Evolutionary conservation across 202 grass and related monocot species (phyloP), one percentile per base, ranked within the genome.

Genomic region (Zizania palustris): DNA sequence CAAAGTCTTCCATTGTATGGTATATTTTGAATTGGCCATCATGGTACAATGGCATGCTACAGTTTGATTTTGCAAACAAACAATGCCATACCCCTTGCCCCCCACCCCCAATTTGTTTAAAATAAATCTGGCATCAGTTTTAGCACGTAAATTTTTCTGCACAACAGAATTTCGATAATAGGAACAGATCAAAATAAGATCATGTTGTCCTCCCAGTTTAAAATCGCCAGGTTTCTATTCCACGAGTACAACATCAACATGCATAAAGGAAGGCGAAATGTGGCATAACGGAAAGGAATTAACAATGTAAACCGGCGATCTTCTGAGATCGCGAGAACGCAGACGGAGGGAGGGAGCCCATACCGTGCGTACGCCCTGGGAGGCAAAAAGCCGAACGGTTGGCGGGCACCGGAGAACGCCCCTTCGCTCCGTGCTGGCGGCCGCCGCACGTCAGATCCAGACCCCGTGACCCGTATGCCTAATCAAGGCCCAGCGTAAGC

Each of bases 361-460:
- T 60, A 76, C 80, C 12, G 10, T 18, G 4, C 35, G 15, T n/a
- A 6, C 49, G 6, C 20, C 57, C 35, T 13, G 14, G 10, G 40
- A 62, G 44, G 68, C 60, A 84, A 69, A 87, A 63, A 6, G 72
- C n/a, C 76, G 64, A 90, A 87, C 77, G 67, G 35, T 20, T 73
- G 60, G 80, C 55, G 33, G 60, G 46, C 59, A 43, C 2, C 6
- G 49, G 3, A 5, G 43, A 4, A 14, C 20, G 11, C 43, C 0
- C 41, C 0, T 12, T n/a, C 12, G 38, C 22, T 45, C 58, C 11
- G 5, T 45, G 5, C 12, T 36, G 21, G 15, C 19, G 4, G 63
- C 6, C 5, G 16, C 49, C 66, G 5, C 35, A 36, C 3, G 15
- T 19, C 19, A 4, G 50, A 15, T 54, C 50, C 51, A 55, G 51